phyloP scores from a whole-genome alignment of 169 alveolate genomes.

The Cystoisospora suis region DNA sequence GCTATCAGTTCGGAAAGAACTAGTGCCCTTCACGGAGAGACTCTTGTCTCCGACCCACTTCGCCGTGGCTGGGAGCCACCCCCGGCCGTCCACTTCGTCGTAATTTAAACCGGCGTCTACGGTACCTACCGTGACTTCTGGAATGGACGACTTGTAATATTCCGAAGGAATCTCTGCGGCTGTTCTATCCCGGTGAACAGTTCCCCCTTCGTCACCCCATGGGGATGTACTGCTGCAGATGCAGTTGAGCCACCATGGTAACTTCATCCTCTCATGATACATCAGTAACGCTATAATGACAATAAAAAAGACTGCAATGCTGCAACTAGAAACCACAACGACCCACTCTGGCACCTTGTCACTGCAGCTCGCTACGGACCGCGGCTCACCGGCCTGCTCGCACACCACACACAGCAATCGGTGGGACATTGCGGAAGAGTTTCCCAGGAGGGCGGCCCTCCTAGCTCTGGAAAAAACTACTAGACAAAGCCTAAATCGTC shows the following conservation, averaged over 20 bases:
- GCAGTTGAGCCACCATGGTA: constrained; percentile 66
- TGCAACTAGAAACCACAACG: constrained; percentile 45
- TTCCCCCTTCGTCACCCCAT: constrained; percentile 36
- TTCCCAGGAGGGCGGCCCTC: no score
- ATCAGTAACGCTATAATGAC: constrained; percentile 34
- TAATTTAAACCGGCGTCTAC: background rate
- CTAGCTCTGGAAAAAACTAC: no score
- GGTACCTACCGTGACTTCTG: background rate
- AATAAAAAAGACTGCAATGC: constrained; percentile 54
- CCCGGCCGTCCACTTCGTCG: constrained; percentile 27
- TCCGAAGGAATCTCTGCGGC: constrained; percentile 2
- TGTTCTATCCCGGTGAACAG: background rate
- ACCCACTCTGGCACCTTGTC: constrained; percentile 62
- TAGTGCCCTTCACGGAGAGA: constrained; percentile 24
- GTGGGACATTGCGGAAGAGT: background rate
- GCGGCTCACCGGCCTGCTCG: constrained; percentile 3
- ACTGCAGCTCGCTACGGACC: background rate
- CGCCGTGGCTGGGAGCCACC: constrained; percentile 36
- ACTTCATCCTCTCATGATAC: constrained; percentile 60
- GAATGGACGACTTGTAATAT: background rate
- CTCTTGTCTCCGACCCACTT: constrained; percentile 34
- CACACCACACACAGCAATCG: background rate
- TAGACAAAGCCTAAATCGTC: no score
- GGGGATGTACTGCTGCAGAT: constrained; percentile 64
- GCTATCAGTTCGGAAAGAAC: no score